Conservation (phyloP, 2,329 filamentous ascomycete genomes). For the Alternaria tenuissima region DNA sequence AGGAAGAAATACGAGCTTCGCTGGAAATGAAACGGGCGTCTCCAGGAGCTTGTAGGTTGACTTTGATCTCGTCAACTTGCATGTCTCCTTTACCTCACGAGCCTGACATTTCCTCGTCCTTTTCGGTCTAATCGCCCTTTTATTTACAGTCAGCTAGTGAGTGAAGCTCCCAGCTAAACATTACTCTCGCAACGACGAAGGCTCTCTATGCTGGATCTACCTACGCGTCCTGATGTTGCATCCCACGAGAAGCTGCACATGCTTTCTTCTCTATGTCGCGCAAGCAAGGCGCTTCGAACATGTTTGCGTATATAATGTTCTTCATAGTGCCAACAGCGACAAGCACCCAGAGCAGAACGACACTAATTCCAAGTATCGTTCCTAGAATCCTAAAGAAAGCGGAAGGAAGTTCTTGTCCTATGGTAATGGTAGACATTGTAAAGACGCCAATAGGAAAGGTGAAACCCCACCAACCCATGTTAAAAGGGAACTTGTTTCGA, state of each 20-base stretch:
- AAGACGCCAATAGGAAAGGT: slow-evolving; percentile 65
- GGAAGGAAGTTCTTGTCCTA: slow-evolving; percentile 63
- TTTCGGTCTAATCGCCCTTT: too few relatives aligned
- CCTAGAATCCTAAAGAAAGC: slow-evolving; percentile 64
- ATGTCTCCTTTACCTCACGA: too few relatives aligned
- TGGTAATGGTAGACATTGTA: slow-evolving; percentile 51
- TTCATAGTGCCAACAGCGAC: slow-evolving; percentile 59
- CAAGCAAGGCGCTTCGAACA: slow-evolving; percentile 65
- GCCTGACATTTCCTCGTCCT: too few relatives aligned
- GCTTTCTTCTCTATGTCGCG: slow-evolving; percentile 36
- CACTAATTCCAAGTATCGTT: slow-evolving; percentile 57
- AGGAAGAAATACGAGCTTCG: background rate
- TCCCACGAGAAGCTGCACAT: slow-evolving; percentile 14
- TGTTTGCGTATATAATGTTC: slow-evolving; percentile 57
- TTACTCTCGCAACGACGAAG: too few relatives aligned
- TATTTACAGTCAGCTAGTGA: too few relatives aligned
- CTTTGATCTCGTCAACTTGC: too few relatives aligned
- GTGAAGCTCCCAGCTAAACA: too few relatives aligned
- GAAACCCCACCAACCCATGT: slow-evolving; percentile 70
- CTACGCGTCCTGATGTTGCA: slow-evolving; percentile 6
- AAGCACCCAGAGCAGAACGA: slow-evolving; percentile 64
- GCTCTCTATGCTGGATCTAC: background rate
- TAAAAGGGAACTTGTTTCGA: slow-evolving; percentile 62
- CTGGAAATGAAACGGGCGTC: background rate
- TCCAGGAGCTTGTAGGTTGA: too few relatives aligned